phyloP scores from a whole-genome alignment of 306 rosid genomes.

The Prunus davidiana region DNA sequence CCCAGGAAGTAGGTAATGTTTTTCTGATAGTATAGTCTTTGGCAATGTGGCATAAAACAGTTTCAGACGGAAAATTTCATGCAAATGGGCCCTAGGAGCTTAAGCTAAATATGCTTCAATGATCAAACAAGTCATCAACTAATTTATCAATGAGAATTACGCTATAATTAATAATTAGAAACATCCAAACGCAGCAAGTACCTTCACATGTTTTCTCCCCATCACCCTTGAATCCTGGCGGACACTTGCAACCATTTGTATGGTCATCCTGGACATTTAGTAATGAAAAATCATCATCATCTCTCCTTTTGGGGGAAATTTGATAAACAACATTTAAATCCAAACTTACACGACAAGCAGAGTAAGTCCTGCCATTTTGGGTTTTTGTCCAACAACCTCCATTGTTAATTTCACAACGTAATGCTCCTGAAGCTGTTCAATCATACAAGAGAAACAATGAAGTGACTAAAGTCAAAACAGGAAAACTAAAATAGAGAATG shows the following conservation, averaged over 20 bases:
- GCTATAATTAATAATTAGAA: not conserved
- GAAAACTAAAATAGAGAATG: not conserved
- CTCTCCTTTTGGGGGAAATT: not conserved
- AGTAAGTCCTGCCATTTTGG: slow-evolving; percentile 49
- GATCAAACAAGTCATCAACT: not conserved
- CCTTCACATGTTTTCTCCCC: slow-evolving; percentile 80
- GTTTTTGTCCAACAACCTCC: slow-evolving; percentile 94
- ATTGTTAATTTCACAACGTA: slow-evolving; percentile 74
- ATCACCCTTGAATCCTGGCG: slow-evolving; percentile 84
- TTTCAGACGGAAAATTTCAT: not conserved
- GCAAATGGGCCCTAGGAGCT: not conserved
- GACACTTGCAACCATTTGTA: slow-evolving; percentile 78
- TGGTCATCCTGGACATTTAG: slow-evolving; percentile 57
- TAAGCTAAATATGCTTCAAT: not conserved
- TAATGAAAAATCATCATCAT: not conserved
- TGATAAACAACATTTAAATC: not conserved
- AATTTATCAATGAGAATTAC: not conserved
- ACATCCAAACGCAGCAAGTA: slow-evolving; percentile 29
- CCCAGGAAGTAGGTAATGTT: not conserved
- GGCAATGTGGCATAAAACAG: not conserved
- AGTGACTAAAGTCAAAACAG: not conserved
- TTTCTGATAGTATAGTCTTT: not conserved
- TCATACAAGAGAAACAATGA: slow-evolving; percentile 7
- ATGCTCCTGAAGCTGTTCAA: slow-evolving; percentile 72
- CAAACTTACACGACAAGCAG: slow-evolving; percentile 79